Conservation (phyloP, 2,329 filamentous ascomycete species). For the Fusarium scirpi region DNA sequence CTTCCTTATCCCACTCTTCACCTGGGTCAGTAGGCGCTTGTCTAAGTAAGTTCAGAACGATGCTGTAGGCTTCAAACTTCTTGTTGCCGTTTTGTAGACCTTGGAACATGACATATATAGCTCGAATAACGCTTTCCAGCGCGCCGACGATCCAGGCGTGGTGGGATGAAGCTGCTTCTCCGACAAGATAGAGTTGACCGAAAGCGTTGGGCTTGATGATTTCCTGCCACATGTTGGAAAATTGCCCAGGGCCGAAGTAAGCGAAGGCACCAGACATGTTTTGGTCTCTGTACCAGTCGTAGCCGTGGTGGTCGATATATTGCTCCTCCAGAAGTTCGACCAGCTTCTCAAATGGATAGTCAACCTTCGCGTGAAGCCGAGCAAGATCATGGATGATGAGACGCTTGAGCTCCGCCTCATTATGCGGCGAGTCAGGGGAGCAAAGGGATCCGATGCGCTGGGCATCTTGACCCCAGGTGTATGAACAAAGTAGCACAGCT, state of each 20-base stretch:
- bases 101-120: slow-evolving; percentile 27
- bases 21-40: background rate
- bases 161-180: slow-evolving; percentile 38
- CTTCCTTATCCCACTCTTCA: background rate
- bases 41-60: background rate
- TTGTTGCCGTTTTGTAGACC: slow-evolving; percentile 1
- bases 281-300: slow-evolving; percentile 40
- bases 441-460: slow-evolving; percentile 9
- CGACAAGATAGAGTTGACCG: slow-evolving; percentile 37
- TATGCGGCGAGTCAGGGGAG: background rate
- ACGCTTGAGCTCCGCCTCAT: background rate
- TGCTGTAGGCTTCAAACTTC: background rate
- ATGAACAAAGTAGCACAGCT: slow-evolving; percentile 14
- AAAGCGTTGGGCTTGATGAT: slow-evolving; percentile 42
- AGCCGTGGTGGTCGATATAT: slow-evolving; percentile 33
- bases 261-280: slow-evolving; percentile 43
- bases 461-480: slow-evolving; percentile 21
- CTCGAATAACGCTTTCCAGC: slow-evolving; percentile 38
- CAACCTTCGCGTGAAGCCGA: background rate
- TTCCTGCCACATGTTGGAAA: slow-evolving; percentile 43
- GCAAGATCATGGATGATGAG: background rate
- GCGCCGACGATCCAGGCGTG: slow-evolving; percentile 43
- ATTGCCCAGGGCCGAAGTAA: slow-evolving; percentile 37
- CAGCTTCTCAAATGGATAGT: background rate
- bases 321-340: background rate